Base-by-base conservation (phyloP, 345 rosid species). In the Bruguiera gymnorhiza region DNA sequence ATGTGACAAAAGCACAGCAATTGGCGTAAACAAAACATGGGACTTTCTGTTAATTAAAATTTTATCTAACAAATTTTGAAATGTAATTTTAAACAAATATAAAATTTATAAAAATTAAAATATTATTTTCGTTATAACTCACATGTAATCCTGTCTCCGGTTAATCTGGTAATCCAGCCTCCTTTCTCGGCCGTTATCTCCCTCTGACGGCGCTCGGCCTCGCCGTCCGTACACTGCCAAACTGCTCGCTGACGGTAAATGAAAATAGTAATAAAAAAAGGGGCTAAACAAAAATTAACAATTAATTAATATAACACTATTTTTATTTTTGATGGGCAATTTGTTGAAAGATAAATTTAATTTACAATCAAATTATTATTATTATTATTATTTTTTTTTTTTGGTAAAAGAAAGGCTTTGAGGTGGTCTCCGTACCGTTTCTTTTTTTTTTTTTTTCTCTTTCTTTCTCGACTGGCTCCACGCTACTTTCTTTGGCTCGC, bases 361-460 rank as follows among this genome's bases (percentile, higher is more conserved):
- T n/a, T 53, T 53, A 20, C 9, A 7, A 34, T 34, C 8, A 34
- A 34, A 34, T 7, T 34, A 34, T 34, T 34, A 34, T 34, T 6
- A 34, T 34, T 34, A 37, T 39, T 37, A 7, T 2, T 37, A 6
- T 34, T 7, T 34, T 34, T 6, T 34, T 23, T 23, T 24, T 24
- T 24, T 24, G 24, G 24, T 24, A 24, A 55, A 55, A 26, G 29
- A n/a, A 9, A 55, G 59, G 59, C 59, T 55, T 55, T 23, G 75
- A 77, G 79, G 70, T 75, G 59, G 73, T 58, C 74, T 66, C 77
- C 78, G 66, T 75, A 61, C 66, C 73, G 62, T 80, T 72, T 67
- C 63, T 60, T 23, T 19, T 55, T 9, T 69, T 62, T 27, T 27
- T 27, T 27, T 27, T 27, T 27, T 27, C 72, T 68, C 77, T 72